Percentiles rank a stretch among this genome's conserved stretches.
These are phyloP conservation scores for Globisporangium spiculum DNA, from an alignment of 352 stramenopile species.

Conservation along the genomic window DNA sequence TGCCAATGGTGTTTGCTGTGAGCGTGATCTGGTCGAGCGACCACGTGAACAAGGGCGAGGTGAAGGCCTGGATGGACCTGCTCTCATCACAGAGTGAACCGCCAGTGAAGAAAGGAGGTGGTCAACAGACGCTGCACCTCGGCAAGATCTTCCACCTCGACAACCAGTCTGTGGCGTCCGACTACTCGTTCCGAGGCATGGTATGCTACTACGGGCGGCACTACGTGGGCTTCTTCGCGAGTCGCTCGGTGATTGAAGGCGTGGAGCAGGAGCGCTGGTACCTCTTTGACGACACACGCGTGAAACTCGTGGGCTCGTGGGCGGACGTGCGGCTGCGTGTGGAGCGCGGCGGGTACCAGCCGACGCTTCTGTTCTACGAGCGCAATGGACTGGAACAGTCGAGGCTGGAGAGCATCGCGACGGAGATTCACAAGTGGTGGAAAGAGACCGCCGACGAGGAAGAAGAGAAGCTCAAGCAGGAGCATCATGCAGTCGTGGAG, in stretches of 20 bases:
- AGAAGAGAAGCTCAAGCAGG: constrained; percentile 9
- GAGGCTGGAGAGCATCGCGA: constrained; percentile 60
- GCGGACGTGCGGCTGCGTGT: constrained; percentile 64
- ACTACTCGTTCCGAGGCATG: constrained; percentile 75
- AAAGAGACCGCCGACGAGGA: constrained; percentile 42
- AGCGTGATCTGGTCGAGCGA: constrained; percentile 83
- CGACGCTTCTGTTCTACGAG: constrained; percentile 82
- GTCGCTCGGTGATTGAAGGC: constrained; percentile 53
- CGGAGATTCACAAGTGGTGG: constrained; percentile 78
- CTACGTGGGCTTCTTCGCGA: constrained; percentile 86
- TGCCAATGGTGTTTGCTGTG: constrained; percentile 83
- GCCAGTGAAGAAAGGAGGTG: constrained; percentile 1
- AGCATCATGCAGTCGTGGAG: neutral
- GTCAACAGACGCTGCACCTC: constrained; percentile 56
- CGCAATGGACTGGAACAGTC: constrained; percentile 60
- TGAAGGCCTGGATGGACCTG: constrained; percentile 70
- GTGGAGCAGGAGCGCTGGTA: constrained; percentile 63
- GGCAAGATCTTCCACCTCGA: constrained; percentile 70
- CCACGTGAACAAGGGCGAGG: constrained; percentile 59
- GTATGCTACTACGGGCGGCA: constrained; percentile 86
- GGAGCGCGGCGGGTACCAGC: constrained; percentile 79
- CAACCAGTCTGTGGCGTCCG: constrained; percentile 27
- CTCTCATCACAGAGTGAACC: constrained; percentile 46
- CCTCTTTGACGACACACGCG: constrained; percentile 82
- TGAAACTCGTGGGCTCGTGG: constrained; percentile 75